Evolutionary conservation across 805 yeast species (phyloP).

Genomic region (Zygosaccharomyces lentus): DNA sequence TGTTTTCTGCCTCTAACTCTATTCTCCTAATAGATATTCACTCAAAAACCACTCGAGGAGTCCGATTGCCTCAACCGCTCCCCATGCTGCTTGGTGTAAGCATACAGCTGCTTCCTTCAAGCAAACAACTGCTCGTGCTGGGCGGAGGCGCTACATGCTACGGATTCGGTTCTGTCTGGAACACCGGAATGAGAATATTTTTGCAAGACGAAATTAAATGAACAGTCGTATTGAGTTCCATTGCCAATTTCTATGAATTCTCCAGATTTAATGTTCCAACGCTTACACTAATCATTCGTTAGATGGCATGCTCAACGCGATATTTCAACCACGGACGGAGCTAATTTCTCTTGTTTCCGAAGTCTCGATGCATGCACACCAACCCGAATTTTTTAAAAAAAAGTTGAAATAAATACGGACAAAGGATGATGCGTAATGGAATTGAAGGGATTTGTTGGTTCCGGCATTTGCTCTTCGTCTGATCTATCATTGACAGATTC

Average conservation of each 20-base stretch:
- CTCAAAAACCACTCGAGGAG: conserved; percentile 15
- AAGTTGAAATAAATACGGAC: neutral
- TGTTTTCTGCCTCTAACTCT: conserved; percentile 35
- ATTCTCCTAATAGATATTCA: conserved; percentile 37
- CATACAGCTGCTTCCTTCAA: conserved; percentile 26
- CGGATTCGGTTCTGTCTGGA: conserved; percentile 66
- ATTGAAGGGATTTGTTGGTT: neutral
- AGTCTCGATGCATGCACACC: conserved; percentile 2
- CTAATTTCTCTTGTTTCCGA: conserved; percentile 1
- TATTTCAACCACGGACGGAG: neutral
- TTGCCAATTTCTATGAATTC: neutral
- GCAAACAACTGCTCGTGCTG: conserved; percentile 32
- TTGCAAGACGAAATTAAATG: neutral
- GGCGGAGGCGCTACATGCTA: conserved; percentile 84
- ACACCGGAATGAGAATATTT: conserved; percentile 20
- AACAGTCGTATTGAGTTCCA: neutral
- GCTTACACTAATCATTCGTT: neutral
- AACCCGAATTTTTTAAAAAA: neutral
- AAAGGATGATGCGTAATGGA: neutral
- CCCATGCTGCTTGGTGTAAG: conserved; percentile 56
- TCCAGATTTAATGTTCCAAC: neutral
- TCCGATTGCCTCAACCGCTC: conserved; percentile 33
- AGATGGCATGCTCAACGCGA: neutral
- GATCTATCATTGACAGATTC: neutral
- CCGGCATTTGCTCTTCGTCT: neutral